Base-by-base conservation (phyloP, 495 filamentous ascomycete species). In the Immersiella caudata region DNA sequence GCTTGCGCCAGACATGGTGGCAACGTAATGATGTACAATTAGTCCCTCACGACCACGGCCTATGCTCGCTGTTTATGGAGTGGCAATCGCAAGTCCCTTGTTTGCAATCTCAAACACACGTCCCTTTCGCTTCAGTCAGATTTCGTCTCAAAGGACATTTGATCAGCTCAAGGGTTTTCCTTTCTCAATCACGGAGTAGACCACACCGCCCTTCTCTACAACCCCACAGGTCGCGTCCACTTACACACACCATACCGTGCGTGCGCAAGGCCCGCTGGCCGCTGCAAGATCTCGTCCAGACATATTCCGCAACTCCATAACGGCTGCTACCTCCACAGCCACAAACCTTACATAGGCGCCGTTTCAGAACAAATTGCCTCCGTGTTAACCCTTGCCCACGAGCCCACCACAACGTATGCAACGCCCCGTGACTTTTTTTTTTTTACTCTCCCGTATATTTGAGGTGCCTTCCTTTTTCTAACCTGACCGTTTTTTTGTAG, bases 351-450 rank as follows among this genome's bases (percentile, higher is more conserved):
- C 66, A 60, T 66, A 68, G 57, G 50, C 54, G 40, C 51, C 27
- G 67, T 71, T 72, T 69, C 72, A 74, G 35, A 70, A 61, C 65
- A 70, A 72, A 68, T 68, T 50, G 40, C 61, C 66, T 40, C 54
- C 62, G 54, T 62, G 61, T 27, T 56, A 9, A 54, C 49, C 26
- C 21, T 36, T 29, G 20, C 61, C 27, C 61, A 22, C 35, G 14
- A 51, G 52, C 65, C 27, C 60, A 64, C 29, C 60, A 67, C 57
- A 49, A 35, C 40, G 33, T 26, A 60, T 66, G 62, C 67, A 61
- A 56, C 60, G 29, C 56, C 69, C 67, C 58, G 69, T 40, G 66
- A 59, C 55, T 25, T 33, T 33, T 33, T 33, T 33, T 33, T 33
- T 33, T 33, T 4, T 4, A 62, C 20, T 24, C 16, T 60, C 55